Evolutionary conservation across 176 grass and related monocot genomes (phyloP).

Genomic region (Stipa capillata): DNA sequence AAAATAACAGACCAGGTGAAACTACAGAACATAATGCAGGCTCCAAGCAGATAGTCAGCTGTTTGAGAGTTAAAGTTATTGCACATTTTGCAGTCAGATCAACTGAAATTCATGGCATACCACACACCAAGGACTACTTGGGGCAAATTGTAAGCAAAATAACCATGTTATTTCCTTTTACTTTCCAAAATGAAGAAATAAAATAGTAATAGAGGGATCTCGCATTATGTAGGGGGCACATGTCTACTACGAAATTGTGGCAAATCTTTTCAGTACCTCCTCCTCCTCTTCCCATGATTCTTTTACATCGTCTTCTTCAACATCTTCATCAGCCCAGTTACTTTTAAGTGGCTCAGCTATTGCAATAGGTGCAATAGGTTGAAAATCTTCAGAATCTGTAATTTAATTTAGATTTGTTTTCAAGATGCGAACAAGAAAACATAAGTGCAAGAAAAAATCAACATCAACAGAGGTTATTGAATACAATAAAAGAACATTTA

Average conservation of each 20-base stretch:
- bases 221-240: not conserved
- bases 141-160: not conserved
- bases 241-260: not conserved
- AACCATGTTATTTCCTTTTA: not conserved
- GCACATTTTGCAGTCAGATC: not conserved
- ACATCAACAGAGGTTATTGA: not conserved
- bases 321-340: slow-evolving; percentile 86
- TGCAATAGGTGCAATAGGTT: slow-evolving; percentile 32
- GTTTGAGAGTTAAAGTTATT: not conserved
- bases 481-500: not conserved
- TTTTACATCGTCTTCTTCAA: slow-evolving; percentile 73
- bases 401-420: not conserved
- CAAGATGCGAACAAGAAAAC: not conserved
- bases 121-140: not conserved
- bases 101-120: not conserved
- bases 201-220: not conserved
- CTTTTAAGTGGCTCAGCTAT: slow-evolving; percentile 47
- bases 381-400: slow-evolving; percentile 70
- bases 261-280: slow-evolving; percentile 34
- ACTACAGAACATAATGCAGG: not conserved
- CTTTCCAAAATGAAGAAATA: not conserved
- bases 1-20: not conserved
- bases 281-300: slow-evolving; percentile 93
- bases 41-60: not conserved
- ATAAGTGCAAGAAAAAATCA: not conserved